Evolutionary conservation across 1,139 yeast genomes (phyloP), one percentile per base, ranked within the genome.

Genomic region (Candida gigantensis): DNA sequence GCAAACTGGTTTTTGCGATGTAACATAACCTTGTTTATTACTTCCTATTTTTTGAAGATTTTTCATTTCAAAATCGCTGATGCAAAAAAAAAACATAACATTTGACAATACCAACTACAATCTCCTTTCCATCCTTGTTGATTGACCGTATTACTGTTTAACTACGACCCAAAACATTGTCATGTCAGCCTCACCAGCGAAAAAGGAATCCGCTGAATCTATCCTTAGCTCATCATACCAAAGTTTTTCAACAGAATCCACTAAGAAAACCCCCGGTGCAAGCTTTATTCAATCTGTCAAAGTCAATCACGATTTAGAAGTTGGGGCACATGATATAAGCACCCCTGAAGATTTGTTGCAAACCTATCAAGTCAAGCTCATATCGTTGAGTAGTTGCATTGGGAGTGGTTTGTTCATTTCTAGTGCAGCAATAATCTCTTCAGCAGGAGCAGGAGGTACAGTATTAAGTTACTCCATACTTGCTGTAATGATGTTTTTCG

Each of bases 321-420:
- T 24, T 7, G 43, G 37, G 5, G 45, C 36, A 5, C 31, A 32
- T 15, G 43, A 40, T 27, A 28, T 44, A 1, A 27, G 35, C 2
- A 46, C 50, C 1, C 46, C 46, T 6, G 50, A 46, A 27, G 49
- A 46, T 35, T 32, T 34, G 13, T 55, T 66, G 40, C 60, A 58
- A 37, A 50, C 60, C 15, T 52, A 68, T 41, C 69, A 62, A 39
- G 52, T 65, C 31, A 74, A 79, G 47, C 72, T 83, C 79, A 84
- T 88, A 47, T 88, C 95, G 29, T 69, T 87, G 35, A 95, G 94
- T 15, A 86, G 94, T 19, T 84, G 92, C 47, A 84, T 87, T 41
- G 96, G 96, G 4, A 61, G 72, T 2, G 74, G 74, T 15, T 59
- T 69, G 30, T 58, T 60, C 29, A 57, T 61, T 15, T 61, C 62